Evolutionary conservation across 352 stramenopile species (phyloP).

Genomic region (Phytophthora pisi): DNA sequence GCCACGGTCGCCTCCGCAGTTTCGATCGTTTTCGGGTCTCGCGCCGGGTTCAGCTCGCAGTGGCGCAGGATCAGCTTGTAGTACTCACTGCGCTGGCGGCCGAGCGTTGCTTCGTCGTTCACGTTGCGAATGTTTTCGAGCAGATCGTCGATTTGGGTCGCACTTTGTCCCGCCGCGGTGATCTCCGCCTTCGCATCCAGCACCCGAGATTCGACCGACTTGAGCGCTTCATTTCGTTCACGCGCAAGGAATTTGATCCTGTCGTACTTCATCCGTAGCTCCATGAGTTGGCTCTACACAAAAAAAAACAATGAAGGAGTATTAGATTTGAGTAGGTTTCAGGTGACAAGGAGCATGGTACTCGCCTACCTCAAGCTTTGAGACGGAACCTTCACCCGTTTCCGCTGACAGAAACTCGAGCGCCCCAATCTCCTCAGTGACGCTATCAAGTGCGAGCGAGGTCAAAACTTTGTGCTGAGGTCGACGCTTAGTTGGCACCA

Average conservation of each 20-base stretch:
- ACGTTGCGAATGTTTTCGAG: constrained; percentile 68
- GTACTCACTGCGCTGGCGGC: constrained; percentile 77
- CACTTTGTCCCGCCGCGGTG: constrained; percentile 50
- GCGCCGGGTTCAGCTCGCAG: constrained; percentile 78
- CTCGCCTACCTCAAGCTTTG: constrained; percentile 57
- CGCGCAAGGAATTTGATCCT: constrained; percentile 72
- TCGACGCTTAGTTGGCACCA: constrained; percentile 20
- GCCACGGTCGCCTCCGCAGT: constrained; percentile 62
- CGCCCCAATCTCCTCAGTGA: constrained; percentile 48
- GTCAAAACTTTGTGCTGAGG: constrained; percentile 13
- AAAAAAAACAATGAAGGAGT: constrained; percentile 12
- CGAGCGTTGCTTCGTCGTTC: constrained; percentile 63
- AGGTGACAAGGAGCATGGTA: background rate
- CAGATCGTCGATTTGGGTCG: constrained; percentile 62
- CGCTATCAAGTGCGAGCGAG: constrained; percentile 19
- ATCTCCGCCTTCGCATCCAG: constrained; percentile 56
- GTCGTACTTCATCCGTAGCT: constrained; percentile 77
- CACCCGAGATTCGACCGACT: constrained; percentile 64
- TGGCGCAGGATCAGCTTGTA: constrained; percentile 82
- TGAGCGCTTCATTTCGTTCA: constrained; percentile 56
- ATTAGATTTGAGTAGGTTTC: constrained; percentile 22
- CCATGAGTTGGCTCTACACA: constrained; percentile 55
- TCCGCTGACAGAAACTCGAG: constrained; percentile 74
- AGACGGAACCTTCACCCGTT: constrained; percentile 59
- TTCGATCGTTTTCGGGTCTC: constrained; percentile 81